These are phyloP conservation scores for Pterocarpus macrocarpus DNA, from an alignment of 306 rosid genomes.

Conservation along the genomic window DNA sequence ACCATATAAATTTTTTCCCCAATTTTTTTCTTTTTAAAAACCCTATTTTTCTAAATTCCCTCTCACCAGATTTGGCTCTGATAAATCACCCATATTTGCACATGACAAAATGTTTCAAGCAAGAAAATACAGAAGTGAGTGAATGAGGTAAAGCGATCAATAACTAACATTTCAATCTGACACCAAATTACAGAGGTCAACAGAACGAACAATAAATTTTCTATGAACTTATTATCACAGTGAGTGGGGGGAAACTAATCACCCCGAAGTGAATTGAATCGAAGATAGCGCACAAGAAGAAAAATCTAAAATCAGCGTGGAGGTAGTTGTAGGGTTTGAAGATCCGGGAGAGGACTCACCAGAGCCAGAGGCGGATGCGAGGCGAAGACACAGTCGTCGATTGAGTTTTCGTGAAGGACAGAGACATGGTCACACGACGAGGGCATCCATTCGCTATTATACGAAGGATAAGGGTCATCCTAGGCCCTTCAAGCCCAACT, in stretches of 20 bases:
- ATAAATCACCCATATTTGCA: background rate
- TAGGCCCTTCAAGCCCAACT: no score
- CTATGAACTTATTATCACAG: background rate
- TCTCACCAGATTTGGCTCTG: constrained; percentile 10
- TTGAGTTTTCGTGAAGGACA: no score
- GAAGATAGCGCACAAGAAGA: background rate
- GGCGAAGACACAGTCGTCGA: background rate
- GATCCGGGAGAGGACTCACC: background rate
- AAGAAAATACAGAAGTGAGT: background rate
- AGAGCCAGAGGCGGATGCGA: background rate
- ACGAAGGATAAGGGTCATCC: no score
- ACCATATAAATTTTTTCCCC: background rate
- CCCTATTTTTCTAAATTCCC: background rate
- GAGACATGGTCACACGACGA: no score
- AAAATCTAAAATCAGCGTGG: no score
- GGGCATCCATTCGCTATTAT: no score
- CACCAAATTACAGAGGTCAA: background rate
- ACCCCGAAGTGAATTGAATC: background rate
- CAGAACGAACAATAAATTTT: background rate
- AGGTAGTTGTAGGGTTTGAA: background rate
- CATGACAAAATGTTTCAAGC: background rate
- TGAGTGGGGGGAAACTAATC: background rate
- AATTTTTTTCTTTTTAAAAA: background rate
- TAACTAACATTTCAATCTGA: constrained; percentile 2
- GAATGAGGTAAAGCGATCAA: background rate